Evolutionary conservation across 148 eudicot genomes (phyloP), one percentile per base, ranked within the genome.

Genomic region (Cornus suecica): DNA sequence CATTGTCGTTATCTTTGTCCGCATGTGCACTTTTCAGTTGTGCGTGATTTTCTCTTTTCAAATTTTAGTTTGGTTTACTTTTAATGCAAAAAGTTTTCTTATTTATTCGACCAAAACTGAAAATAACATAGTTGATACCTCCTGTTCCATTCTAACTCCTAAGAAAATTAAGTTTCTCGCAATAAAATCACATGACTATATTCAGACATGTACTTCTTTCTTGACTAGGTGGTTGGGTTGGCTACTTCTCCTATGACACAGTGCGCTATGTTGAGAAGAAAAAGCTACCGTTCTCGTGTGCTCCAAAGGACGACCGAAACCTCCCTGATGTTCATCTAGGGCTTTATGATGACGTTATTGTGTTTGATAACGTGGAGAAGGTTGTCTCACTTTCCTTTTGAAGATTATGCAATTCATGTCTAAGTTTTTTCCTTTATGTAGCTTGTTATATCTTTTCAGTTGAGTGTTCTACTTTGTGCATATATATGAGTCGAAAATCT

Each of bases 301-400:
- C 98, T 62, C 97, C 99, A 26, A 45, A 67, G 63, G 99, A 96
- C 87, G 99, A 96, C 84, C 84, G 99, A 79, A 86, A 86, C 85
- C 93, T 96, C 78, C 98, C 99, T 64, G 99, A 93, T 71, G 69
- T 91, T 75, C 94, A 96, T 78, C 86, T 96, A 78, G 99, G 99
- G 65, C 88, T 96, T 76, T 96, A 96, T 83, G 98, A 96, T 74
- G 91, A 96, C 71, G 92, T 96, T 22, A 88, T 96, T 73, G 98
- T 93, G 80, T 96, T 96, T 80, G 99, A 96, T 84, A 88, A 93
- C 76, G 94, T 93, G 72, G 97, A 93, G 70, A 96, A 96, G 99
- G 99, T 96, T 80, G 68, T 41, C 26, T 34, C 23, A 58, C 48
- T 76, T 52, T 76, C 68, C 51, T n/a, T 7, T 58, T 22, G 62